Base-by-base conservation (phyloP, 1,284 basidiomycete genomes). In the Schizophyllum commune region DNA sequence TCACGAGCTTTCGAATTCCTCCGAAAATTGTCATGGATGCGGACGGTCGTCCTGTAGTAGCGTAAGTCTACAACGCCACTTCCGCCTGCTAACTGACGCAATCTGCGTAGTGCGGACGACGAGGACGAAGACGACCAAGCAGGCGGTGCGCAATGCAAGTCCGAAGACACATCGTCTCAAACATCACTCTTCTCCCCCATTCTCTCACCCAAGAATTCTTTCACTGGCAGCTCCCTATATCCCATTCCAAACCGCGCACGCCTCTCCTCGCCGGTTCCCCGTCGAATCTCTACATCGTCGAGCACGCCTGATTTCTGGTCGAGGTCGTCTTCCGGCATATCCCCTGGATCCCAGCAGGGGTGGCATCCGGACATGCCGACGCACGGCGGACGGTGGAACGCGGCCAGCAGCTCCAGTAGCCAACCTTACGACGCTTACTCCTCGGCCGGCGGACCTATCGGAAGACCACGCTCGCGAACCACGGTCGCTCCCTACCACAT, bases 1-100 rank as follows among this genome's bases (percentile, higher is more conserved):
- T 85, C 53, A 86, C 85, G 32, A 89, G 87, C 68, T 90, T 89
- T 69, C 81, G 88, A 8, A 84, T 86, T 55, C 88, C 88, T 9
- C 86, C 87, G 4, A 85, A 87, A 67, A 78, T 88, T 53, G 85
- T 87, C 66, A 77, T 80, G 56, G 85, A 81, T 17, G 79, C 81
- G 3, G 86, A 89, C 63, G 83, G 84, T 55, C 79, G 79, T 63
- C 75, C 77, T 21, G 75, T 81, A 65, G 75, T 84, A 33, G 80
- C 84, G 86, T 88, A 72, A 70, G 83, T 75, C 7, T 5, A n/a
- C 56, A 47, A 47, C 39, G 2, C 9, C 13, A 11, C 17, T 17
- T 3, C 39, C 39, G 39, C 39, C 13, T 47, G 17, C 17, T 13
- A 3, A 11, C 17, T 11, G 17, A 47, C 39, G 9, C 39, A 47